Conservation (phyloP, 2,329 filamentous ascomycete species). For the Ophiostoma pallidulum region DNA sequence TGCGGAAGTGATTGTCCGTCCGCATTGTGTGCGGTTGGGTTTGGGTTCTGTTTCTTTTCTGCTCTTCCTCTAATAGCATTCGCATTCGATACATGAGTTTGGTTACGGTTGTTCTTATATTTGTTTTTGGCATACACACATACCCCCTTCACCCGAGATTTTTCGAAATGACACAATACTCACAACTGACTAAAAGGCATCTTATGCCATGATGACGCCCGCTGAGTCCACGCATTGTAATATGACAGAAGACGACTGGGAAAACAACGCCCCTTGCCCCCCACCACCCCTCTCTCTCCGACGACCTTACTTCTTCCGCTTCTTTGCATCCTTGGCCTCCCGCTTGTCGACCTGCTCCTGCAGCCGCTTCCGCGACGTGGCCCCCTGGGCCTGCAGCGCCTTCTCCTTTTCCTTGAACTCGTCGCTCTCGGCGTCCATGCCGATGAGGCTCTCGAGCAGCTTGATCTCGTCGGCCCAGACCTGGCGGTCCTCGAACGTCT, state of each 20-base stretch:
- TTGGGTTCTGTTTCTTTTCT: conserved; percentile 5
- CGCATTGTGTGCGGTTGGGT: not conserved
- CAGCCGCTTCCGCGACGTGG: conserved; percentile 61
- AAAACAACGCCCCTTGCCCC: not conserved
- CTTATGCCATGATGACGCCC: not conserved
- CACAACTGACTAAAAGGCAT: no score
- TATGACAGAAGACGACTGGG: not conserved
- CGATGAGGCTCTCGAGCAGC: conserved; percentile 78
- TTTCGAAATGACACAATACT: not conserved
- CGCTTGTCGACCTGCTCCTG: conserved; percentile 74
- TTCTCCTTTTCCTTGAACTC: conserved; percentile 60
- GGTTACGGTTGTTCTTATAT: conserved; percentile 2
- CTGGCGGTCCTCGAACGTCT: conserved; percentile 63
- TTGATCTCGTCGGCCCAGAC: conserved; percentile 95
- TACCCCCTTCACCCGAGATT: no score
- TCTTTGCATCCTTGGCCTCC: conserved; percentile 46
- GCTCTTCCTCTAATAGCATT: no score
- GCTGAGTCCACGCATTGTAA: no score
- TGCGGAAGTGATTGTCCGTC: conserved; percentile 19
- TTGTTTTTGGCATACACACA: conserved; percentile 8
- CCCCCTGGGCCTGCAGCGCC: conserved; percentile 58
- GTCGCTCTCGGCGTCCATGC: conserved; percentile 65
- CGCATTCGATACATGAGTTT: conserved; percentile 1
- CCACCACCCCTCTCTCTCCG: not conserved
- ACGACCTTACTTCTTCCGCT: conserved; percentile 20